Percentiles rank a stretch among this genome's conserved stretches.
Conservation (phyloP, 2,329 filamentous ascomycete species). For the Aspergillus neotritici region DNA sequence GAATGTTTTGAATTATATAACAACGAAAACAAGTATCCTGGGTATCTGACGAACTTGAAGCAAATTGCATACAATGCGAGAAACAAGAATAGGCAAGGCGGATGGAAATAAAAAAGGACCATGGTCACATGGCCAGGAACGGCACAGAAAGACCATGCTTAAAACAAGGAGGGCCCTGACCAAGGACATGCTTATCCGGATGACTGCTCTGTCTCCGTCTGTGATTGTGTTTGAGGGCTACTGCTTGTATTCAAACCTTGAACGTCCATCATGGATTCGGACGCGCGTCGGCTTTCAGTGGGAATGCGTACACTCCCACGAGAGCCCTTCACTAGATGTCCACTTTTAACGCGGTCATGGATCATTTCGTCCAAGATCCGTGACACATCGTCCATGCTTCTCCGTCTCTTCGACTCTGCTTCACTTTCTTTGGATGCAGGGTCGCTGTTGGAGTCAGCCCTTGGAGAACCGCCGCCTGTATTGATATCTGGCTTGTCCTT, state of each 20-base stretch:
- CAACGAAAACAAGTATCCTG: too few relatives aligned
- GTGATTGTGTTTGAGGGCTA: slow-evolving; percentile 15
- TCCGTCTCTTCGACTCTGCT: slow-evolving; percentile 43
- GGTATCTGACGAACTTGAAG: too few relatives aligned
- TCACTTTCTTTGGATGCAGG: slow-evolving; percentile 26
- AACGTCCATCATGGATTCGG: slow-evolving; percentile 22
- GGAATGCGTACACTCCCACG: slow-evolving; percentile 62
- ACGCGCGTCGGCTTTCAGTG: slow-evolving; percentile 34
- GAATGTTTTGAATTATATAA: too few relatives aligned
- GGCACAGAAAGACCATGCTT: too few relatives aligned
- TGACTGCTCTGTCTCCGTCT: slow-evolving; percentile 1
- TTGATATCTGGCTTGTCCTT: slow-evolving; percentile 19
- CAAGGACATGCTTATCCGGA: background rate
- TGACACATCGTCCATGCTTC: slow-evolving; percentile 86
- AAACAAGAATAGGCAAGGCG: too few relatives aligned
- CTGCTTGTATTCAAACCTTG: slow-evolving; percentile 24
- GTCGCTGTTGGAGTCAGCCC: slow-evolving; percentile 22
- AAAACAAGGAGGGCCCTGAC: too few relatives aligned
- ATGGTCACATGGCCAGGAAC: too few relatives aligned
- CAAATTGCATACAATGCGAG: slow-evolving; percentile 1
- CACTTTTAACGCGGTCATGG: slow-evolving; percentile 73
- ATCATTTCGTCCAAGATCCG: slow-evolving; percentile 96
- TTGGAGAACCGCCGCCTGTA: slow-evolving; percentile 22
- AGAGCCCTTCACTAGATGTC: slow-evolving; percentile 61
- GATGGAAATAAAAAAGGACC: too few relatives aligned